Percentiles rank a stretch among this genome's conserved stretches.
phyloP scores from a whole-genome alignment of 805 yeast genomes.

The Candida berthetii region DNA sequence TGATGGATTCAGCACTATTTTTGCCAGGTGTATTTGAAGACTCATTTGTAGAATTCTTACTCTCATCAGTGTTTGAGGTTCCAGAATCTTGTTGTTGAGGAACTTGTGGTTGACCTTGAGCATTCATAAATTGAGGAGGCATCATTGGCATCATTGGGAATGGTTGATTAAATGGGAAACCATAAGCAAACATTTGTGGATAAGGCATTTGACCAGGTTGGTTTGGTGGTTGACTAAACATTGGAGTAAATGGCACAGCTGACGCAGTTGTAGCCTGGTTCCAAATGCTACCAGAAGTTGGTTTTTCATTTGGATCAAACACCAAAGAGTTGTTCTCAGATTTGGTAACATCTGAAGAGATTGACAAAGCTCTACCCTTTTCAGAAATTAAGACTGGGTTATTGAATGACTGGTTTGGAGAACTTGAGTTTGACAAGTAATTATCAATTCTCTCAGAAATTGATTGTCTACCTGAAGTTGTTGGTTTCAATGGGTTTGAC shows the following conservation, averaged over 20 bases:
- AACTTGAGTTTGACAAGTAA: constrained; percentile 35
- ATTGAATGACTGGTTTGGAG: constrained; percentile 38
- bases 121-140: constrained; percentile 15
- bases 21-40: background rate
- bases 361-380: constrained; percentile 14
- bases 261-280: constrained; percentile 64
- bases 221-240: constrained; percentile 20
- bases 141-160: constrained; percentile 28
- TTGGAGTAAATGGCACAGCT: constrained; percentile 51
- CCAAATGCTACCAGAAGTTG: constrained; percentile 39
- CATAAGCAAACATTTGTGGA: constrained; percentile 28
- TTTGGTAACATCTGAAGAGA: constrained; percentile 19
- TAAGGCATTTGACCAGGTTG: constrained; percentile 12
- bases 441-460: constrained; percentile 54
- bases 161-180: constrained; percentile 26
- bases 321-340: constrained; percentile 29
- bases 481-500: constrained; percentile 11
- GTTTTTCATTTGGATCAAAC: constrained; percentile 22
- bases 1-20: background rate
- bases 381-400: constrained; percentile 4
- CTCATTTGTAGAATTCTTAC: background rate
- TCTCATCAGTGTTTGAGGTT: background rate
- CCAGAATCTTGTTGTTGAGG: constrained; percentile 1
- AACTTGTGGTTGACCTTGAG: constrained; percentile 4
- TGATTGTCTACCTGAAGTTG: constrained; percentile 15